phyloP scores from a whole-genome alignment of 2,329 filamentous ascomycete genomes.

The Penicillium polonicum region DNA sequence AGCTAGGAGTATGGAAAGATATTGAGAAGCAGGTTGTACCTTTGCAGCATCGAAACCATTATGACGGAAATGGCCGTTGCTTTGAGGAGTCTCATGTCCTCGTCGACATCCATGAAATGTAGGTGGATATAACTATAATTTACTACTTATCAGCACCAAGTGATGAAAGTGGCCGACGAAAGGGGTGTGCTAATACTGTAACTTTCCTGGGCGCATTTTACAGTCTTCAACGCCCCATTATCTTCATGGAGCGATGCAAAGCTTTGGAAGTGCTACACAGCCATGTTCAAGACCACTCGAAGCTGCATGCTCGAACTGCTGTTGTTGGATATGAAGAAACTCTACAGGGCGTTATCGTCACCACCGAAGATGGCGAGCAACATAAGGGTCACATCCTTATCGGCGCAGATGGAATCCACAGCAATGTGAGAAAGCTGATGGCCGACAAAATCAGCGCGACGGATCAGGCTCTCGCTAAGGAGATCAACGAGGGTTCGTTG shows the following conservation, averaged over 20 bases:
- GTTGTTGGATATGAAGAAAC: slow-evolving; percentile 13
- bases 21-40: slow-evolving; percentile 12
- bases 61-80: slow-evolving; percentile 7
- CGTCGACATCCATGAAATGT: slow-evolving; percentile 7
- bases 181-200: not conserved
- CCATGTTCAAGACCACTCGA: slow-evolving; percentile 16
- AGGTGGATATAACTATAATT: not conserved
- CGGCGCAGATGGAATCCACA: slow-evolving; percentile 45
- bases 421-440: slow-evolving; percentile 36
- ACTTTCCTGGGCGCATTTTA: not conserved
- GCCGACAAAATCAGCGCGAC: slow-evolving; percentile 13
- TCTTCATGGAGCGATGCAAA: slow-evolving; percentile 22
- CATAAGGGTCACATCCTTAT: slow-evolving; percentile 37
- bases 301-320: slow-evolving; percentile 9
- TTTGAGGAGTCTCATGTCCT: slow-evolving; percentile 10
- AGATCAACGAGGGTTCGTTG: slow-evolving; percentile 7
- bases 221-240: slow-evolving; percentile 15
- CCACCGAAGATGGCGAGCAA: slow-evolving; percentile 33
- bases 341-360: slow-evolving; percentile 26
- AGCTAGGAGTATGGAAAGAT: slow-evolving; percentile 13
- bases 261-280: slow-evolving; percentile 17
- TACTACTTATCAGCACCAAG: not conserved
- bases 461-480: not conserved
- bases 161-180: not conserved
- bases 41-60: slow-evolving; percentile 8